These are phyloP conservation scores for Trichomonas tenax DNA, from an alignment of 208 protist genomes.

Conservation along the genomic window DNA sequence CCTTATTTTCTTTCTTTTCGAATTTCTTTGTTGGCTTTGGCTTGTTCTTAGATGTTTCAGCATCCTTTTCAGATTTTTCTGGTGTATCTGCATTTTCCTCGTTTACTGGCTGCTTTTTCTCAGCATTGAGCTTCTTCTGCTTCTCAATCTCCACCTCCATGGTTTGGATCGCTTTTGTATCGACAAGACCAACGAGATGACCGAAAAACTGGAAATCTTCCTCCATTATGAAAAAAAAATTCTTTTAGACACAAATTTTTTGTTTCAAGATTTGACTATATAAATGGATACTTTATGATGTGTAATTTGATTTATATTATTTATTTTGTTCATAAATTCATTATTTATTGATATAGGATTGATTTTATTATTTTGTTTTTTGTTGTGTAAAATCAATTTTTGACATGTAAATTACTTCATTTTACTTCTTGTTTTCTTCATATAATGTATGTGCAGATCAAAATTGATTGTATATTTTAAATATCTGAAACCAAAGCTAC, in stretches of 20 bases:
- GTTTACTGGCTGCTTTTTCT: background rate
- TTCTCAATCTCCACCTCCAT: background rate
- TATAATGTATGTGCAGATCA: too few relatives aligned
- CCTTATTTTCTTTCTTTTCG: background rate
- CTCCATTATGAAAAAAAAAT: background rate
- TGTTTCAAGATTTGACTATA: background rate
- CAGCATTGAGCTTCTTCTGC: background rate
- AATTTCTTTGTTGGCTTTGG: background rate
- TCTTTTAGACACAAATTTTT: background rate
- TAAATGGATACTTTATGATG: too few relatives aligned
- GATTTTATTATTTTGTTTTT: too few relatives aligned
- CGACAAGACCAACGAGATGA: background rate
- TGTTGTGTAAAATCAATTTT: too few relatives aligned
- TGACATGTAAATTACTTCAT: too few relatives aligned
- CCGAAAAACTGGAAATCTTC: background rate
- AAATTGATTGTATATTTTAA: too few relatives aligned
- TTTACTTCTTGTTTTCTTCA: too few relatives aligned
- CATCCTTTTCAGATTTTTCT: background rate
- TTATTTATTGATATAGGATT: too few relatives aligned
- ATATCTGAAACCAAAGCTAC: too few relatives aligned
- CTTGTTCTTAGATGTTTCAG: background rate
- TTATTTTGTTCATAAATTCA: too few relatives aligned
- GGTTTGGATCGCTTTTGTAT: background rate
- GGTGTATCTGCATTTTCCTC: background rate
- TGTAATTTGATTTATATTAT: too few relatives aligned